These are phyloP conservation scores for Candida argentea DNA, from an alignment of 805 yeast species.

Conservation along the genomic window DNA sequence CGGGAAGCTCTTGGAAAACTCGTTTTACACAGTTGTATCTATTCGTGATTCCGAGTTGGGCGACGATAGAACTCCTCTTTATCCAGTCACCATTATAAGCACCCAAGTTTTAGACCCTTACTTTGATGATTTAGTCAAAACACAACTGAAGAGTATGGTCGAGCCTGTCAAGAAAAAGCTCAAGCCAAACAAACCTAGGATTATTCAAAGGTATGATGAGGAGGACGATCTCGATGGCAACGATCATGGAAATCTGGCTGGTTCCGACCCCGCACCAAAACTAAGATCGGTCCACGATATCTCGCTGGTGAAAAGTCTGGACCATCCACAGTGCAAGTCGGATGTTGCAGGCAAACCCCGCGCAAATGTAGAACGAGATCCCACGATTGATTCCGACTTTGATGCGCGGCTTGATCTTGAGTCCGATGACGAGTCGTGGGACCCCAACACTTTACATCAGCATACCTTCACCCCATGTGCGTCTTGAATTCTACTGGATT, in stretches of 20 bases:
- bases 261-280: no score
- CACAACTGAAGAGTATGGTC: constrained; percentile 5
- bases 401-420: constrained; percentile 16
- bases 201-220: constrained; percentile 24
- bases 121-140: constrained; percentile 32
- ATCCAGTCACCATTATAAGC: constrained; percentile 36
- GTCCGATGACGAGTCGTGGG: constrained; percentile 9
- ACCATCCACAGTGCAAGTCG: no score
- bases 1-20: constrained; percentile 50
- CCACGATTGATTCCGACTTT: constrained; percentile 14
- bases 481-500: neutral
- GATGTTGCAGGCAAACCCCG: no score
- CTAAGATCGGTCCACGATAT: constrained; percentile 36
- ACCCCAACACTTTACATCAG: constrained; percentile 1
- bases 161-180: constrained; percentile 8
- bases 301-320: constrained; percentile 13
- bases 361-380: constrained; percentile 7
- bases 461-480: constrained; percentile 2
- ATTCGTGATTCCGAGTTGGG: constrained; percentile 40
- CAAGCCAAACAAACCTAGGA: constrained; percentile 16
- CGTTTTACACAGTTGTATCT: constrained; percentile 41
- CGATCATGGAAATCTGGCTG: no score
- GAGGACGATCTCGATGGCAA: no score
- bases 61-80: constrained; percentile 35
- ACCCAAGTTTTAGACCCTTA: constrained; percentile 36